phyloP scores from a whole-genome alignment of 2,329 filamentous ascomycete species.

The Aspergillus tubingensis region DNA sequence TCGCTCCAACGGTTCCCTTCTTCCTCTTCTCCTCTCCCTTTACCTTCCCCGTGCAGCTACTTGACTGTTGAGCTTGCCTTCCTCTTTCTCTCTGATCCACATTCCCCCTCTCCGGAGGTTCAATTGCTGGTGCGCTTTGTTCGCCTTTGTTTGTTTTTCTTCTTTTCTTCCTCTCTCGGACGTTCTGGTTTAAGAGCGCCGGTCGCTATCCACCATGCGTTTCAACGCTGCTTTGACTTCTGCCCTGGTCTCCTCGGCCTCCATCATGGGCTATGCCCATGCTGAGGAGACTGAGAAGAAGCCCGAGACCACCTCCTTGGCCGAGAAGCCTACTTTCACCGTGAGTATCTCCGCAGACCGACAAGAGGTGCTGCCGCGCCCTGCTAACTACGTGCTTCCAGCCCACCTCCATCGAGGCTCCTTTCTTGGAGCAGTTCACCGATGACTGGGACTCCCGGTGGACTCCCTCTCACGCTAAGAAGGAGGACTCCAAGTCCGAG shows the following conservation, averaged over 20 bases:
- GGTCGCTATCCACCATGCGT: constrained; percentile 66
- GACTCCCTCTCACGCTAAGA: constrained; percentile 96
- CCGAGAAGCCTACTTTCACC: constrained; percentile 80
- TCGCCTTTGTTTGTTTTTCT: constrained; percentile 22
- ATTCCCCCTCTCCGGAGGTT: constrained; percentile 19
- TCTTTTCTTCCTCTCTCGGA: neutral
- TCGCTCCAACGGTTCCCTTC: constrained; percentile 24
- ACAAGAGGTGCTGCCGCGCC: constrained; percentile 1
- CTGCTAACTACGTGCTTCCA: constrained; percentile 43
- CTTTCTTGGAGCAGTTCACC: constrained; percentile 98
- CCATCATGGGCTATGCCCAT: constrained; percentile 65
- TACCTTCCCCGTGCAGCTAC: constrained; percentile 9
- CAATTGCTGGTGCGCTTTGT: constrained; percentile 22
- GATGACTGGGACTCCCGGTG: constrained; percentile 92
- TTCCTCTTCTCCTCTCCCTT: constrained; percentile 21
- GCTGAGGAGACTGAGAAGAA: constrained; percentile 68
- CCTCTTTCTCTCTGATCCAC: constrained; percentile 11
- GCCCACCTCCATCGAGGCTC: constrained; percentile 85
- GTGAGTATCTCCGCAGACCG: constrained; percentile 58
- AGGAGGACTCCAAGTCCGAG: constrained; percentile 76
- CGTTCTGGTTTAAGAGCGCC: constrained; percentile 2
- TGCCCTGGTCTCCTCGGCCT: constrained; percentile 68
- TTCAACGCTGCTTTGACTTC: constrained; percentile 77
- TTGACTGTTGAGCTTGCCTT: constrained; percentile 11
- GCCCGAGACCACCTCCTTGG: constrained; percentile 54